Conservation (phyloP, 2,329 filamentous ascomycete species). For the Leptographium wingfieldii region DNA sequence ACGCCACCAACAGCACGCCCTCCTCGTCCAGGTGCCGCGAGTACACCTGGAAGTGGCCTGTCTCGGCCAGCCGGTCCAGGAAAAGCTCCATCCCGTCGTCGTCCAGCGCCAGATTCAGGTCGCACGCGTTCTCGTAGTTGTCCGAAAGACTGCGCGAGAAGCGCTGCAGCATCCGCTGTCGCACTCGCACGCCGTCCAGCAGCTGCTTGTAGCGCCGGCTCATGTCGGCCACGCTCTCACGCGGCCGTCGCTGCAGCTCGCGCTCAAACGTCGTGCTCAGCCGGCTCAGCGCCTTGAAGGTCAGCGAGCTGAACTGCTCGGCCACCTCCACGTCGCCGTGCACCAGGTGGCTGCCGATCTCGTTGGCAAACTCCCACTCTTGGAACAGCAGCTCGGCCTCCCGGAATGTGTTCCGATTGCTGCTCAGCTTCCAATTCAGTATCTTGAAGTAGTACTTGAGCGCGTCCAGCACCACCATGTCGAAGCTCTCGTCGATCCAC, state of each 20-base stretch:
- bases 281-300: constrained; percentile 80
- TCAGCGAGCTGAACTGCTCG: constrained; percentile 90
- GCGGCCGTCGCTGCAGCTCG: constrained; percentile 72
- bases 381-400: constrained; percentile 95
- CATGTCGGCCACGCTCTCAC: constrained; percentile 77
- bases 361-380: constrained; percentile 95
- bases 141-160: constrained; percentile 86
- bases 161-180: constrained; percentile 90
- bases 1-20: constrained; percentile 73
- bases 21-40: constrained; percentile 42
- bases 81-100: constrained; percentile 57
- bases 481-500: constrained; percentile 94
- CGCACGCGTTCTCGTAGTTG: constrained; percentile 91
- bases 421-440: constrained; percentile 92
- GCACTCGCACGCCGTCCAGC: constrained; percentile 87
- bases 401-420: constrained; percentile 98
- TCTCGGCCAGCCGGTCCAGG: constrained; percentile 66
- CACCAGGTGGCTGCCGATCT: constrained; percentile 81
- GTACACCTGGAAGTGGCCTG: constrained; percentile 79
- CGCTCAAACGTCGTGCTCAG: constrained; percentile 85
- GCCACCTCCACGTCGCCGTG: constrained; percentile 93
- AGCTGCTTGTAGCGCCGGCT: constrained; percentile 95
- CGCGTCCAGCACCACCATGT: constrained; percentile 80
- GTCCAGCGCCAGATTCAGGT: constrained; percentile 73
- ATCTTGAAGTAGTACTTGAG: constrained; percentile 98